Evolutionary conservation across 345 rosid genomes (phyloP), one percentile per base, ranked within the genome.

Genomic region (Eucalyptus rudis): DNA sequence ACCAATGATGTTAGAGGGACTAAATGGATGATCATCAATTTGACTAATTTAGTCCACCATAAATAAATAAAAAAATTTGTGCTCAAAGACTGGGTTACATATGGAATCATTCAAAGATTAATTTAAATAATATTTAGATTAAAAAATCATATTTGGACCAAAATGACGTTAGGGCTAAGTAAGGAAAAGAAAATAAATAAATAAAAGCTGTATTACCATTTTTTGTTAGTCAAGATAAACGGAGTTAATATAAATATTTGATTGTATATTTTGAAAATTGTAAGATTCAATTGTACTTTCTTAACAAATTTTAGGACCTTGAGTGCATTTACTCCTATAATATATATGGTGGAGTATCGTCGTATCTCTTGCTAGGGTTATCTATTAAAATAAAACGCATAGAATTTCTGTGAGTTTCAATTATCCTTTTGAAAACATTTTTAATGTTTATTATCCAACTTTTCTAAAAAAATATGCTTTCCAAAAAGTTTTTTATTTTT

Each of bases 111-210:
- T 56, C 29, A 56, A 56, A 56, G 29, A 56, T 56, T 22, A 24
- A 56, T 56, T 56, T 56, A 56, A 56, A 56, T 56, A 1, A 24
- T 24, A 1, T 56, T 24, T 56, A 24, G 29, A 56, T 24, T 56
- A 24, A 56, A 56, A 56, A 1, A 9, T 56, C 62, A 24, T 22
- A 56, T 56, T 24, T 56, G 62, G 62, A 56, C 29, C 13, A 56
- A 24, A 24, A 0, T 10, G 29, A 56, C 3, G 29, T 24, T 0
- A 10, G 6, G 0, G 6, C 62, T 29, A 56, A 22, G 62, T 56
- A 56, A 24, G 29, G 29, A 9, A 24, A 13, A 56, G 3, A 24
- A 56, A 56, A 56, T 22, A 56, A 56, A 56, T 52, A 52, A 52
- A 52, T 52, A 52, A 52, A 17, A 52, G 25, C 0, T 52, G 58